Base-by-base conservation (phyloP, 2,329 filamentous ascomycete species). In the Chaetomium sp. region DNA sequence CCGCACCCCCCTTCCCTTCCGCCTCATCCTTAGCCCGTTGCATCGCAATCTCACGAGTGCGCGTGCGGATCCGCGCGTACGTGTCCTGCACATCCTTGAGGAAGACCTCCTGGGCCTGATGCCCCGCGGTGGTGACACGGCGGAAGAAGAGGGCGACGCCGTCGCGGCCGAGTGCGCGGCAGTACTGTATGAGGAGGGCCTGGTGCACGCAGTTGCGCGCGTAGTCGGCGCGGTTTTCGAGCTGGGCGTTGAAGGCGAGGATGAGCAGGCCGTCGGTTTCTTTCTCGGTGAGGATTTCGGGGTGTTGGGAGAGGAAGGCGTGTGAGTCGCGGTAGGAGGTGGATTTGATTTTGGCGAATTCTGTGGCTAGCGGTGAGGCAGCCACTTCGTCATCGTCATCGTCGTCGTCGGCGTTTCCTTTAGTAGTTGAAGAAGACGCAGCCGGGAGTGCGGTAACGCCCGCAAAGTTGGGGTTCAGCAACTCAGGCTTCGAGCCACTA, bases 131-230 rank as follows among this genome's bases (percentile, higher is more conserved):
- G 27, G 88, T 94, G 70, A 99, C 91, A 56, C 92, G 87, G 74
- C 94, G 95, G 81, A 99, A 99, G 78, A 99, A 99, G 35, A 97
- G 74, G 5, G 84, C 81, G 7, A 96, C 91, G 27, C 92, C 92
- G 65, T 97, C 90, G 61, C 83, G 84, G 59, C 92, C 91, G 6
- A 99, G 79, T 43, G 90, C 87, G 8, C 92, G 84, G 74, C 94
- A 99, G 76, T 99, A 99, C 71, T 99, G 94, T 42, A 99, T 75
- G 10, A 99, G 78, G 12, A 97, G 78, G 3, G 88, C 92, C 70
- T 97, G 91, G 72, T 99, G 94, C 27, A 99, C 91, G 71, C 86
- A 96, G 69, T 92, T 89, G 48, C 86, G 82, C 4, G 89, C 85
- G 62, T 87, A 82, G n/a, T 89, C 86, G 54, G 87, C 82, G 62